Base-by-base conservation (phyloP, 768 basidiomycete species). In the Tricholoma saponaceum region DNA sequence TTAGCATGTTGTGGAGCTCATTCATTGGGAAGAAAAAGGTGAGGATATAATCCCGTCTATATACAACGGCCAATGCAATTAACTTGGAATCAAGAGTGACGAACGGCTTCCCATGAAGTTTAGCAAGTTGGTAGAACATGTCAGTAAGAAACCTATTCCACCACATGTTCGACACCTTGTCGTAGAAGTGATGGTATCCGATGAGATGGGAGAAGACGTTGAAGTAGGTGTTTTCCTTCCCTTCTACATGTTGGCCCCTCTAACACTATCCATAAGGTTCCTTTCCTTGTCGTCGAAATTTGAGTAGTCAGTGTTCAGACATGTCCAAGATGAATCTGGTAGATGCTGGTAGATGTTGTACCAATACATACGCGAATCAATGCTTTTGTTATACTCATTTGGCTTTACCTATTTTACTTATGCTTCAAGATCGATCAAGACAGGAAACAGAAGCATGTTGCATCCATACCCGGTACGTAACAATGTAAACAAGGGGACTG, bases 1-100 rank as follows among this genome's bases (percentile, higher is more conserved):
- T 98, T 32, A 95, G 93, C 67, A 96, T 98, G 95, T 77, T 98
- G 30, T 98, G 95, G 94, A 95, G 92, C 60, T 87, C 90, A 32
- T 99, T 96, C 72, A 82, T 92, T 53, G 89, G 87, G 55, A 90
- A 87, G 76, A 92, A 92, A 79, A 98, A 98, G 89, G 95, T 91
- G 41, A 30, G 80, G 69, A 44, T 30, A 20, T 43, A 22, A 43
- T 35, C 20, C 57, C 44, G 37, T 46, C 13, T 47, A n/a, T 22
- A 25, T 53, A n/a, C 39, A 20, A n/a, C 56, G 13, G 5, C 12
- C 39, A 18, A 26, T 5, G 20, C 12, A 23, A 35, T 49, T 14
- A 25, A 26, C 49, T 12, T 10, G 18, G 10, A 41, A 60, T 20
- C 51, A 55, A 96, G 94, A 89, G 89, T 65, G 86, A 92, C 47